Conservation (phyloP, 768 basidiomycete species). For the Trametes cubensis region DNA sequence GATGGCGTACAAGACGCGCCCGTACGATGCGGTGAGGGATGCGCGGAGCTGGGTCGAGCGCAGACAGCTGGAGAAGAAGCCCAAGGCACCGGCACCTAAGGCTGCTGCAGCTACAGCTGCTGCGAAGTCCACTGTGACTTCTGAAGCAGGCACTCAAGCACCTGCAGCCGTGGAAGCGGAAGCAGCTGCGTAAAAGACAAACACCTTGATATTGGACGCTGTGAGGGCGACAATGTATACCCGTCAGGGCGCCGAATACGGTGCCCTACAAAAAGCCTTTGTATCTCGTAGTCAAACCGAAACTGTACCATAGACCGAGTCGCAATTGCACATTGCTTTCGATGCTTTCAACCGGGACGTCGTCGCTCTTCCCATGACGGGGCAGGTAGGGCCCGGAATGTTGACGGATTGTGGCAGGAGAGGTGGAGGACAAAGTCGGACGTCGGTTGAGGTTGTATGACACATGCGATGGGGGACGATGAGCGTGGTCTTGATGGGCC, state of each 20-base stretch:
- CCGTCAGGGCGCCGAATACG: background rate
- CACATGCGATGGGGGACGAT: too few relatives aligned
- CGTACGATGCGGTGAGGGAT: constrained; percentile 50
- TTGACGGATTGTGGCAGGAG: background rate
- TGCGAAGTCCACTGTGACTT: background rate
- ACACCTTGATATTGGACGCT: background rate
- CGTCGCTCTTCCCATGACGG: background rate
- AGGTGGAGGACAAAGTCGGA: too few relatives aligned
- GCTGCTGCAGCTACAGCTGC: background rate
- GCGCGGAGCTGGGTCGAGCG: constrained; percentile 22
- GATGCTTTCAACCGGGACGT: background rate
- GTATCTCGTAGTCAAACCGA: constrained; percentile 1
- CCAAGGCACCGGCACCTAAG: background rate
- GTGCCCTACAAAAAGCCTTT: background rate
- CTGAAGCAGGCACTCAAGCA: background rate
- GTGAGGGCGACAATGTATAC: background rate
- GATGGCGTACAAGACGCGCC: constrained; percentile 67
- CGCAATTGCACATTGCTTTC: background rate
- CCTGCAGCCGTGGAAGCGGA: background rate
- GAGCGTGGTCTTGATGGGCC: too few relatives aligned
- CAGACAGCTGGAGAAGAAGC: constrained; percentile 15
- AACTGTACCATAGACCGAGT: background rate
- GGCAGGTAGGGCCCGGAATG: too few relatives aligned
- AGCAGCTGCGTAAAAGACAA: background rate
- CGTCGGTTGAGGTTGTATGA: too few relatives aligned